A percentile compares a stretch with the other conserved stretches of the same genome.
phyloP scores from a whole-genome alignment of 106 monocot genomes.

The Vanilla planifolia region DNA sequence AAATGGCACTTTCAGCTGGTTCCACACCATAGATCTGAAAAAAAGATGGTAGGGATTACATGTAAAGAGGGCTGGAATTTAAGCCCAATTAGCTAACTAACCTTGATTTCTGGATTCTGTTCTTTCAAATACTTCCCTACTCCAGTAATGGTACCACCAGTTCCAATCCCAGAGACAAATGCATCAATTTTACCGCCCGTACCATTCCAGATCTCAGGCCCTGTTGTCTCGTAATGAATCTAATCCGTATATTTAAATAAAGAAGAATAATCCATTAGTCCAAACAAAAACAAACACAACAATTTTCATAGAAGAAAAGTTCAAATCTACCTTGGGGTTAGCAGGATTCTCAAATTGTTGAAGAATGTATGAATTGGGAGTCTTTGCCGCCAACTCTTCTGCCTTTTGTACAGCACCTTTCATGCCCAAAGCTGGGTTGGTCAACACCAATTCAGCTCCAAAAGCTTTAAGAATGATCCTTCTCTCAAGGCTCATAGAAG shows the following conservation, averaged over 20 bases:
- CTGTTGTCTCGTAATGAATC: conserved; percentile 66
- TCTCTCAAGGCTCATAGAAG: conserved; percentile 76
- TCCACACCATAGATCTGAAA: conserved; percentile 55
- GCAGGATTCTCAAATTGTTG: conserved; percentile 67
- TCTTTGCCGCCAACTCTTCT: conserved; percentile 49
- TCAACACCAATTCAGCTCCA: conserved; percentile 45
- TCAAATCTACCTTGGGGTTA: conserved; percentile 41
- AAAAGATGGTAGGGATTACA: neutral
- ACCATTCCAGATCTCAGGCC: conserved; percentile 61
- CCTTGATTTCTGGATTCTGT: conserved; percentile 57
- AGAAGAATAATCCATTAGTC: neutral
- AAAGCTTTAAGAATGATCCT: conserved; percentile 64
- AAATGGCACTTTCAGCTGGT: conserved; percentile 56
- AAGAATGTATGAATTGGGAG: conserved; percentile 46
- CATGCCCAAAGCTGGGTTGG: conserved; percentile 42
- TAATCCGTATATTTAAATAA: conserved; percentile 3
- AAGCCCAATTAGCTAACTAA: conserved; percentile 3
- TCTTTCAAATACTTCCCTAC: conserved; percentile 61
- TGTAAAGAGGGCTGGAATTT: neutral
- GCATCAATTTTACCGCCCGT: conserved; percentile 57
- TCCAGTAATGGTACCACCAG: conserved; percentile 55
- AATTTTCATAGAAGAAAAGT: neutral
- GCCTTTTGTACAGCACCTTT: conserved; percentile 55
- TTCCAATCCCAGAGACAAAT: conserved; percentile 36
- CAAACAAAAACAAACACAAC: too few relatives aligned